Base-by-base conservation (phyloP, 768 basidiomycete genomes). In the Tricholoma bakamatsutake region DNA sequence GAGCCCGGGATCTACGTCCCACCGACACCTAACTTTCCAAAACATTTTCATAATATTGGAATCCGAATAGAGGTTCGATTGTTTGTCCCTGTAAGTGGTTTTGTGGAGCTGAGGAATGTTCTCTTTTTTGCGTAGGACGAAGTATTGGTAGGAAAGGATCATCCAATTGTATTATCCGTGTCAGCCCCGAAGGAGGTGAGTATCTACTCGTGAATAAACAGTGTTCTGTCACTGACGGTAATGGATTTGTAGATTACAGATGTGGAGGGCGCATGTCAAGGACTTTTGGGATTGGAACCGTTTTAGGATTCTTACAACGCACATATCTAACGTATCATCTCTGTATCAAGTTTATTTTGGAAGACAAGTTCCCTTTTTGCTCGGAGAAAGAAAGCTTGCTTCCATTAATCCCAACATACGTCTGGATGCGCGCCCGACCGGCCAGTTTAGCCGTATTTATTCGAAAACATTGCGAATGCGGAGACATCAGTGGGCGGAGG, bases 1-100 rank as follows among this genome's bases (percentile, higher is more conserved):
- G 95, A 97, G 65, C 93, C 92, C 57, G 91, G 88, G 1, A 79
- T 96, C 31, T 98, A 97, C 65, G 91, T 99, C 37, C 97, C 96
- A 3, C 83, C 87, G 1, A 77, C 80, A 6, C 65, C 84, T 2
- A 74, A 82, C 45, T 98, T 91, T 69, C 97, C 96, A 2, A 87
- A 81, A 60, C 81, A 82, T 51, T 98, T 93, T 70, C 94, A 96
- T 62, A 88, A 93, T 59, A 80, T 97, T 28, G 93, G 91, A 6
- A 86, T 98, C 57, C 84, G 96, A 46, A 93, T 99, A 63, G 96
- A 96, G 79, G 90, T 87, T 55, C 39, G 60, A 57, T 35, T 33
- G 39, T 10, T 33, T 28, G 12, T 30, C 45, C 30, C 21, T 6
- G 12, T 18, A 37, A 43, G 21, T 55, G 37, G 27, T 30, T 54